phyloP scores from a whole-genome alignment of 1,284 basidiomycete genomes.

The Moesziomyces aphidis region DNA sequence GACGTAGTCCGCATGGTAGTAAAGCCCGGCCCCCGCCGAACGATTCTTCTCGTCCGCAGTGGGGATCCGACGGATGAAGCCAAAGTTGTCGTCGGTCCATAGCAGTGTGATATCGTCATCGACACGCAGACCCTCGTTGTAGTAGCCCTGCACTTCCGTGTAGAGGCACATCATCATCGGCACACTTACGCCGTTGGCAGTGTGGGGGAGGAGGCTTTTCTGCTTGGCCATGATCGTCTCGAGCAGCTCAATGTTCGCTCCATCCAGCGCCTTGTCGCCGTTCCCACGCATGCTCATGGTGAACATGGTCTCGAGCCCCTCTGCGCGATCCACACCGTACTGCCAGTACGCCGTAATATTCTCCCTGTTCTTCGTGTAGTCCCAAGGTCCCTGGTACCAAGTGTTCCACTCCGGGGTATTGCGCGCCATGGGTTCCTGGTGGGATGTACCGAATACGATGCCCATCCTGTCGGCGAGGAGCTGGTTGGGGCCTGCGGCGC shows the following conservation, averaged over 20 bases:
- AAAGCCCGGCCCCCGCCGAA: slow-evolving; percentile 76
- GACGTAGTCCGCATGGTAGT: slow-evolving; percentile 73
- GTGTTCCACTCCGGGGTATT: slow-evolving; percentile 72
- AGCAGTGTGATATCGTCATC: slow-evolving; percentile 67
- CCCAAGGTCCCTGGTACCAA: slow-evolving; percentile 74
- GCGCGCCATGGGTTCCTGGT: slow-evolving; percentile 69
- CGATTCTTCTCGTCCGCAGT: slow-evolving; percentile 72
- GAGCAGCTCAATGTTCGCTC: slow-evolving; percentile 27
- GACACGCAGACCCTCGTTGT: slow-evolving; percentile 73
- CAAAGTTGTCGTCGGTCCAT: slow-evolving; percentile 69
- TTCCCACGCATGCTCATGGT: slow-evolving; percentile 78
- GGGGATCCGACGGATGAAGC: slow-evolving; percentile 68
- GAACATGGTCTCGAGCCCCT: slow-evolving; percentile 74
- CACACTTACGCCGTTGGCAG: slow-evolving; percentile 71
- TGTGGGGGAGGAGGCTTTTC: slow-evolving; percentile 72
- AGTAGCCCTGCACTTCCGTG: slow-evolving; percentile 78
- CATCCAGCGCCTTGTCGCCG: slow-evolving; percentile 69
- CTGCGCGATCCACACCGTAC: slow-evolving; percentile 73
- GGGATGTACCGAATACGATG: slow-evolving; percentile 75
- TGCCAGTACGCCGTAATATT: slow-evolving; percentile 75
- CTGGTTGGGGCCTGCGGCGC: slow-evolving; percentile 71
- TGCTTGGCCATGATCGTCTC: slow-evolving; percentile 74
- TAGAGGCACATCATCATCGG: slow-evolving; percentile 75
- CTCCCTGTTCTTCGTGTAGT: slow-evolving; percentile 73
- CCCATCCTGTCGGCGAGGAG: slow-evolving; percentile 76